These are phyloP conservation scores for Yamadazyma tumulicola DNA, from an alignment of 805 yeast genomes.

Conservation along the genomic window DNA sequence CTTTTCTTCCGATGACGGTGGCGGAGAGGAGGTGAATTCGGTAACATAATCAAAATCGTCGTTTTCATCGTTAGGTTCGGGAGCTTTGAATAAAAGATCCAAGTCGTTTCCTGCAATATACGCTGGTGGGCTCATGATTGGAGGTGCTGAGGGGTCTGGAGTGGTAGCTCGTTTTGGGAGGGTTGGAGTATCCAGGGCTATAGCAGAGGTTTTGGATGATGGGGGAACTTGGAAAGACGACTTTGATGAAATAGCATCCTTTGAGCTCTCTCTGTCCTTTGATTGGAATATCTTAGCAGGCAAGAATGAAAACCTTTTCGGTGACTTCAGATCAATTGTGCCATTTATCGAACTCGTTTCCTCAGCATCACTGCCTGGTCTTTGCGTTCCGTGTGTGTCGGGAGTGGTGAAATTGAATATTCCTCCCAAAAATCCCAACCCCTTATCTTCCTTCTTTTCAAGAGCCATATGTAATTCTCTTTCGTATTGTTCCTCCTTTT, in stretches of 20 bases:
- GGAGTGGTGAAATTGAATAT: slow-evolving; percentile 9
- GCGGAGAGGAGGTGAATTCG: slow-evolving; percentile 17
- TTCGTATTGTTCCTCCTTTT: slow-evolving; percentile 40
- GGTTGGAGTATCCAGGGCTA: not conserved
- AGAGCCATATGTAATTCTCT: slow-evolving; percentile 25
- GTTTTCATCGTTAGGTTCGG: not conserved
- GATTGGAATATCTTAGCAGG: slow-evolving; percentile 13
- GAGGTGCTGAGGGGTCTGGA: not conserved
- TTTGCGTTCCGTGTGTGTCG: not conserved
- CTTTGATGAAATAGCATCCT: not conserved
- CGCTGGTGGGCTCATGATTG: not conserved
- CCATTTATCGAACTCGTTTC: not conserved
- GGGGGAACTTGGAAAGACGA: not conserved
- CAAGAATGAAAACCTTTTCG: slow-evolving; percentile 14
- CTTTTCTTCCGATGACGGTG: slow-evolving; percentile 1
- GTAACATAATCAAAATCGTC: slow-evolving; percentile 19
- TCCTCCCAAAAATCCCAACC: slow-evolving; percentile 10
- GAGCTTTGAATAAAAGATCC: slow-evolving; percentile 8
- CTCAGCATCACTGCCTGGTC: not conserved
- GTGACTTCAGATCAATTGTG: slow-evolving; percentile 2
- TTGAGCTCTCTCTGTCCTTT: not conserved
- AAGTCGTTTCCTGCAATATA: slow-evolving; percentile 10
- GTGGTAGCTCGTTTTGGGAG: too few species aligned
- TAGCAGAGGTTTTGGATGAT: not conserved
- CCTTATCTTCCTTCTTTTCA: slow-evolving; percentile 17